A percentile compares a stretch with the other conserved stretches of the same genome.
These are phyloP conservation scores for Cynanchum wilfordii DNA, from an alignment of 257 asterid species.

Conservation along the genomic window DNA sequence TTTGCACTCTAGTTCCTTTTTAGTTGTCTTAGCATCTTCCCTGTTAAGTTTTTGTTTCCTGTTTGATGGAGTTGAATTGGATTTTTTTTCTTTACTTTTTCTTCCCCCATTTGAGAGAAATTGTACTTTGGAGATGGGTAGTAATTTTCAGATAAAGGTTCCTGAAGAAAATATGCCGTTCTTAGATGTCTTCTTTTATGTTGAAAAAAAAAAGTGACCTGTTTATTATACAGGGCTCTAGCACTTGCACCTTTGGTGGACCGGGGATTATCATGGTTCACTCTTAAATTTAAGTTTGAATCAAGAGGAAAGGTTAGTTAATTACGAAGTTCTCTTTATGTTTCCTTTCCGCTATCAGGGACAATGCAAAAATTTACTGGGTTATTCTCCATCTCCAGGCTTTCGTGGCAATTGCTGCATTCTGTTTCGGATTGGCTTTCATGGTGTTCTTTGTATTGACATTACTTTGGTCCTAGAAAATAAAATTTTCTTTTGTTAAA, in stretches of 20 bases:
- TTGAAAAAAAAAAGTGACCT: not conserved
- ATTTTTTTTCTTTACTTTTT: not conserved
- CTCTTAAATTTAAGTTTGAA: conserved; percentile 55
- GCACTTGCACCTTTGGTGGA: conserved; percentile 91
- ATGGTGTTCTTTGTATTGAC: conserved; percentile 61
- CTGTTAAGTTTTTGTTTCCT: not conserved
- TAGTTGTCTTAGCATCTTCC: not conserved
- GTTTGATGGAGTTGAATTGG: not conserved
- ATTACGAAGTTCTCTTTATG: not conserved
- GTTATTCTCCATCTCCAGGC: conserved; percentile 40
- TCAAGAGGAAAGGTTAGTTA: conserved; percentile 69
- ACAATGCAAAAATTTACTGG: not conserved
- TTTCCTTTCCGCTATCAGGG: not conserved
- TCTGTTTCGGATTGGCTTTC: conserved; percentile 76
- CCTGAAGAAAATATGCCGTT: not conserved
- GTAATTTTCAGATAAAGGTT: not conserved
- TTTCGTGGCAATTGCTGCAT: conserved; percentile 47
- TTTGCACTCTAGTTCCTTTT: not conserved
- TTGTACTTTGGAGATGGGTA: not conserved
- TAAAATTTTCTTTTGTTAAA: too few species aligned
- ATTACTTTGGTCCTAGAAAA: conserved; percentile 51
- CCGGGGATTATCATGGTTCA: conserved; percentile 80
- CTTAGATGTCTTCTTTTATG: not conserved
- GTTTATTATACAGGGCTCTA: conserved; percentile 56
- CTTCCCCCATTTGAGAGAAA: too few species aligned